These are phyloP conservation scores for Geotrichum phurueaensis DNA, from an alignment of 1,139 yeast genomes.

Conservation along the genomic window DNA sequence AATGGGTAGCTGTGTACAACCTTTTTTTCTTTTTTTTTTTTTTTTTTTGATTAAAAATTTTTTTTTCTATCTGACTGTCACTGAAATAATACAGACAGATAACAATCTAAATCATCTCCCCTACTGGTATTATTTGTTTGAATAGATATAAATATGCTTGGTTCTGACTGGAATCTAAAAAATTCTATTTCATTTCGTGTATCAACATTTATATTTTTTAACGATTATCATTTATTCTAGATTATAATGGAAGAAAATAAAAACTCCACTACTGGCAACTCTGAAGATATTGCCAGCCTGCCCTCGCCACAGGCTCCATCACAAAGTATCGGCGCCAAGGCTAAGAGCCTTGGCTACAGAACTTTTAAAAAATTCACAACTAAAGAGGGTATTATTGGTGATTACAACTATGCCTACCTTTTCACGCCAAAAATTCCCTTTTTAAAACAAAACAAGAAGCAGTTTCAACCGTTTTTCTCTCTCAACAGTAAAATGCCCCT, in stretches of 20 bases:
- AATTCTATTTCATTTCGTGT: too few relatives aligned
- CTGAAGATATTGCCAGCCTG: neutral
- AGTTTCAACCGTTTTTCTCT: conserved; percentile 64
- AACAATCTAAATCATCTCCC: neutral
- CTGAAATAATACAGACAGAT: neutral
- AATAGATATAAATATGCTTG: neutral
- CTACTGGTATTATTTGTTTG: neutral
- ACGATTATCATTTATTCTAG: neutral
- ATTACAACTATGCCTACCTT: conserved; percentile 69
- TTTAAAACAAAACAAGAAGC: conserved; percentile 40
- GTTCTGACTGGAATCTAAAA: neutral
- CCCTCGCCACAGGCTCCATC: neutral
- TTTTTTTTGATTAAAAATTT: too few relatives aligned
- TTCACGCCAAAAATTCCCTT: conserved; percentile 77
- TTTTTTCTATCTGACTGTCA: neutral
- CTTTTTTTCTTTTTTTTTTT: too few relatives aligned
- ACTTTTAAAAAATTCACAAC: conserved; percentile 37
- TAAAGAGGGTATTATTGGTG: conserved; percentile 71
- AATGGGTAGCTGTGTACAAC: neutral
- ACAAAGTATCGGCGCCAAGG: neutral
- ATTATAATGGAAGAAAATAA: neutral
- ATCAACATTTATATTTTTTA: too few relatives aligned
- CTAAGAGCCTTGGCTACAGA: neutral
- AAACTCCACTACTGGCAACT: neutral
- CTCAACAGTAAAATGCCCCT: conserved; percentile 73